Evolutionary conservation across 148 eudicot genomes (phyloP), one percentile per base, ranked within the genome.

Genomic region (Vaccinium darrowii): DNA sequence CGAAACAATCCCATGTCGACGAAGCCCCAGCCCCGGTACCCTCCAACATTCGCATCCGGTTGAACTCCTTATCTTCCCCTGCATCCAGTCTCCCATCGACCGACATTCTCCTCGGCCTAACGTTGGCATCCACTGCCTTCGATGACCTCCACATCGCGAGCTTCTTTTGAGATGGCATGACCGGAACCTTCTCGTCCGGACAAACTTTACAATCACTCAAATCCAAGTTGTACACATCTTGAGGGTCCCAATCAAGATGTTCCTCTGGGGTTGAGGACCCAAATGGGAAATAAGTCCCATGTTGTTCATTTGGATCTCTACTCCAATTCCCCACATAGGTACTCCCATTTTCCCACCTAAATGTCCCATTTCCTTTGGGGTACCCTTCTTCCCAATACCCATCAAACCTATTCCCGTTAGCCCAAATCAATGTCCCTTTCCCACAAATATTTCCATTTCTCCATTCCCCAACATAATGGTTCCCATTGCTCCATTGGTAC

Each of bases 81-180:
- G 84, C 78, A 30, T 90, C 90, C n/a, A 94, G 14, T 25, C 92
- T 92, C 18, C 98, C 93, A 78, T 95, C 98, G 3, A 94, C 98
- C 0, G 98, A 94, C 91, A 91, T 89, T 53, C 99, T 90, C 78
- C 93, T 89, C 0, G 91, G 94, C 88, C 89, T 91, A 39, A 84
- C 86, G 62, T 73, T 85, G 0, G 87, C 36, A 43, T 91, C 91
- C 18, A 79, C 75, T 0, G 90, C 92, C 63, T 93, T 96, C 0
- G 92, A 62, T 3, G 97, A 91, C 84, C 90, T 92, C 98, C 98
- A 94, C 15, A 92, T 80, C 3, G 95, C 95, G 5, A 95, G 85
- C 90, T 90, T 97, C 90, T 95, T 97, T 73, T 95, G 98, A 2
- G 98, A 97, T 3, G 98, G 99, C 88, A 89, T 90, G 27, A 94